phyloP scores from a whole-genome alignment of 2,329 filamentous ascomycete species.

The Triangularia setosa region DNA sequence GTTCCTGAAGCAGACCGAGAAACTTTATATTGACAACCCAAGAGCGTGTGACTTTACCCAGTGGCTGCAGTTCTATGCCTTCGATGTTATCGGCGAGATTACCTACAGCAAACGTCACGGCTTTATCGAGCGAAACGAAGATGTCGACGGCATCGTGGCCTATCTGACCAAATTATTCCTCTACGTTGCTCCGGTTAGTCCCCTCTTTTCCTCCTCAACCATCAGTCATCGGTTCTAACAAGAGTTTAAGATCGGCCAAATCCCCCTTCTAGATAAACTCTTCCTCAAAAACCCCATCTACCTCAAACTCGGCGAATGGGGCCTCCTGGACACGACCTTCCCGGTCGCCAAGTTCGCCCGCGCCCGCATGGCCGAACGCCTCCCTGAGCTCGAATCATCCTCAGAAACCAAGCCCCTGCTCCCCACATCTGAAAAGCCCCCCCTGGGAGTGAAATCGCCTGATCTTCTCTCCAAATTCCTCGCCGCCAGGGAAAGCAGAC shows the following conservation, averaged over 20 bases:
- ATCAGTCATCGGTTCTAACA: not conserved
- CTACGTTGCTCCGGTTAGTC: conserved; percentile 63
- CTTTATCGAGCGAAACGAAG: conserved; percentile 69
- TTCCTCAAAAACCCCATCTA: conserved; percentile 73
- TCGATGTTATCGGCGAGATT: conserved; percentile 75
- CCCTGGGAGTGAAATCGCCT: conserved; percentile 37
- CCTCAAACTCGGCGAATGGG: conserved; percentile 63
- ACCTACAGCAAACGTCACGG: conserved; percentile 73
- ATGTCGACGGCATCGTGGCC: conserved; percentile 69
- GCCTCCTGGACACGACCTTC: conserved; percentile 64
- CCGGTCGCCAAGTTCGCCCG: conserved; percentile 70
- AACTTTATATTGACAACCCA: conserved; percentile 37
- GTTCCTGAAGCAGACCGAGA: conserved; percentile 62
- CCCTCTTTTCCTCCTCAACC: not conserved
- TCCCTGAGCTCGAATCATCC: conserved; percentile 40
- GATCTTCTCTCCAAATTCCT: conserved; percentile 72
- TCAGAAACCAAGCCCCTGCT: conserved; percentile 34
- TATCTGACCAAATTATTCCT: conserved; percentile 63
- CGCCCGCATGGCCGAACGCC: conserved; percentile 62
- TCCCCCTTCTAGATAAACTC: conserved; percentile 63
- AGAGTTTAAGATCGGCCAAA: conserved; percentile 62
- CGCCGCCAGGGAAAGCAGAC: conserved; percentile 61
- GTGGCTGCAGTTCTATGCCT: conserved; percentile 79
- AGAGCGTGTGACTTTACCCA: conserved; percentile 58
- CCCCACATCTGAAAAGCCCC: conserved; percentile 36